Base-by-base conservation (phyloP, 768 basidiomycete genomes). In the Pholiota molesta region DNA sequence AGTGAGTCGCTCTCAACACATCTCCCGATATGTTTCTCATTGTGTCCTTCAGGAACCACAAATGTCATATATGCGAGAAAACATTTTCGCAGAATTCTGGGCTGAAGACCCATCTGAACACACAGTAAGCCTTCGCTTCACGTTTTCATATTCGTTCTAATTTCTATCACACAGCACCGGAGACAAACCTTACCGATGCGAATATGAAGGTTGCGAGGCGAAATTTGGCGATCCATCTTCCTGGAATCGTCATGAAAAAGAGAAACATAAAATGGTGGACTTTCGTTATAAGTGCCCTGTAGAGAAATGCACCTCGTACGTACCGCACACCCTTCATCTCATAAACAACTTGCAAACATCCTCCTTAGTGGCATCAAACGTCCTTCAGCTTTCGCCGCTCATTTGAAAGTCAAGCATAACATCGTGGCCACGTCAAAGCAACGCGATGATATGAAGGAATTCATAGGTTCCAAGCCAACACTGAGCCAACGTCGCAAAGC, bases 151-250 rank as follows among this genome's bases (percentile, higher is more conserved):
- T 10, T 28, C 33, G 7, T 23, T 28, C 55, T 60, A 29, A 66
- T 55, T 11, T 8, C 35, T 37, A 40, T 40, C 39, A 52, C 42
- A 54, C 57, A 89, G 88, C 59, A 81, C 85, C 14, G 76, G 75
- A 47, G 72, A 59, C 10, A 86, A 83, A 70, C 89, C 88, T 1
- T 81, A 78, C 65, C 56, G 55, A 5, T 92, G 90, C 66, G 77
- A 75, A 14, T 74, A 81, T 45, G 66, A 72, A 9, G 72, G 69
- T 21, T 91, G 89, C 67, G 59, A 56, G 10, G 76, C 81, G 31
- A 71, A 75, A 14, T 91, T 91, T 65, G 84, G 84, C 14, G 90
- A 91, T 66, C 89, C 88, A 11, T 91, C 90, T 0, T 90, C 90
- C 49, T 77, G 86, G 64, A 76, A 83, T 31, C 86, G 90, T 9